phyloP scores from a whole-genome alignment of 441 rosid species.

The Viola pubescens region DNA sequence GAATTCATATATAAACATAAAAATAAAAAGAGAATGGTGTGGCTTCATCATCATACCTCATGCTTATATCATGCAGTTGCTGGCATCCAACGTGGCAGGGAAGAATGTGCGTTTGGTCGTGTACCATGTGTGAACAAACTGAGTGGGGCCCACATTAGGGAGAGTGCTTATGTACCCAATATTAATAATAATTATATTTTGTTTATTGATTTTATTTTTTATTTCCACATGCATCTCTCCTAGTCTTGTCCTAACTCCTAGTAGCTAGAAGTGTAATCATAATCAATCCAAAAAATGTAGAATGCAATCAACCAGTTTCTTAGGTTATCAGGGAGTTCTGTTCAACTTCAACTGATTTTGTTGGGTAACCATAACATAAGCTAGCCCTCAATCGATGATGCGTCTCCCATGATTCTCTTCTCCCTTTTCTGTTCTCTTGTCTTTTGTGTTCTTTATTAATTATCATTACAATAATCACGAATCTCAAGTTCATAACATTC shows the following conservation, averaged over 20 bases:
- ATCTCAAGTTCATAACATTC: too few relatives aligned
- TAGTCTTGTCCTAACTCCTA: not conserved
- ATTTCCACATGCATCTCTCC: conserved; percentile 18
- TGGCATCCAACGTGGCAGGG: conserved; percentile 39
- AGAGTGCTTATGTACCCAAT: conserved; percentile 25
- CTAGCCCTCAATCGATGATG: too few relatives aligned
- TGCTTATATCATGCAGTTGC: conserved; percentile 50
- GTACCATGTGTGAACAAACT: conserved; percentile 19
- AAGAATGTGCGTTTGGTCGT: conserved; percentile 41
- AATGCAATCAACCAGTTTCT: conserved; percentile 3
- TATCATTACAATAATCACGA: too few relatives aligned
- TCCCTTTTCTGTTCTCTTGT: too few relatives aligned
- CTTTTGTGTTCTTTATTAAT: too few relatives aligned
- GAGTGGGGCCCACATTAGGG: not conserved
- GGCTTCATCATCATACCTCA: conserved; percentile 30
- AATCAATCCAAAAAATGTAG: conserved; percentile 9
- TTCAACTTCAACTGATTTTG: too few relatives aligned
- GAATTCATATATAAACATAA: too few relatives aligned
- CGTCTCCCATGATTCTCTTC: too few relatives aligned
- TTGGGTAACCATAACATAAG: too few relatives aligned
- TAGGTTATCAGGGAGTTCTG: too few relatives aligned
- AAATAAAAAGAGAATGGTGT: not conserved
- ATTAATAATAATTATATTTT: conserved; percentile 2
- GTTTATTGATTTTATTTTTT: not conserved
- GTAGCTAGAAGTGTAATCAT: conserved; percentile 4